These are phyloP conservation scores for Yamadazyma songkhlaensis DNA, from an alignment of 1,139 yeast genomes.

Conservation along the genomic window DNA sequence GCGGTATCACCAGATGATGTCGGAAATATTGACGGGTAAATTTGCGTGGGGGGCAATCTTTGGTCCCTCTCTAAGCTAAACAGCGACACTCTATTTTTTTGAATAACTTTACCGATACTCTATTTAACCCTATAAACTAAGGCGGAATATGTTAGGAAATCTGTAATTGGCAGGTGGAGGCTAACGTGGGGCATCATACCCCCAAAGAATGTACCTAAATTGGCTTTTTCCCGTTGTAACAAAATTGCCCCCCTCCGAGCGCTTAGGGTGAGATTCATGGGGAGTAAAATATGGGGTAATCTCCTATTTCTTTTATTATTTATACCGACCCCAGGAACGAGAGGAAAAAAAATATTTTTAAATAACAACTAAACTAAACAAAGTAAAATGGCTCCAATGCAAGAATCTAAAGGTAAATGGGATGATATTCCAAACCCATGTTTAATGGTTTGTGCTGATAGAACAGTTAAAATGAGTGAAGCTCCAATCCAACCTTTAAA, in stretches of 20 bases:
- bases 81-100: too few relatives aligned
- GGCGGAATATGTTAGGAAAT: too few relatives aligned
- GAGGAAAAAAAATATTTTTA: background rate
- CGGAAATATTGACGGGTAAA: background rate
- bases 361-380: background rate
- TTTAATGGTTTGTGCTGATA: constrained; percentile 15
- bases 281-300: background rate
- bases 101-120: too few relatives aligned
- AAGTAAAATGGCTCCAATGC: constrained; percentile 16
- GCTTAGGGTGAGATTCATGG: constrained; percentile 1
- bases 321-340: background rate
- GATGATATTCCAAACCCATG: constrained; percentile 18
- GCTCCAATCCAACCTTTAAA: constrained; percentile 20
- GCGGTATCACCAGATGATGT: background rate
- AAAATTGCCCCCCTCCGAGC: background rate
- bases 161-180: too few relatives aligned
- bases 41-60: background rate
- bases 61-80: background rate
- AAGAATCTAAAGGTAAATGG: constrained; percentile 16
- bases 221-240: too few relatives aligned
- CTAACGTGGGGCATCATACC: too few relatives aligned
- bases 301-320: background rate
- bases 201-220: too few relatives aligned
- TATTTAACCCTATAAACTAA: too few relatives aligned
- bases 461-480: constrained; percentile 14